Percentiles rank a stretch among this genome's conserved stretches.
phyloP scores from a whole-genome alignment of 139 green algal genomes.

The Coelastrella sp. region DNA sequence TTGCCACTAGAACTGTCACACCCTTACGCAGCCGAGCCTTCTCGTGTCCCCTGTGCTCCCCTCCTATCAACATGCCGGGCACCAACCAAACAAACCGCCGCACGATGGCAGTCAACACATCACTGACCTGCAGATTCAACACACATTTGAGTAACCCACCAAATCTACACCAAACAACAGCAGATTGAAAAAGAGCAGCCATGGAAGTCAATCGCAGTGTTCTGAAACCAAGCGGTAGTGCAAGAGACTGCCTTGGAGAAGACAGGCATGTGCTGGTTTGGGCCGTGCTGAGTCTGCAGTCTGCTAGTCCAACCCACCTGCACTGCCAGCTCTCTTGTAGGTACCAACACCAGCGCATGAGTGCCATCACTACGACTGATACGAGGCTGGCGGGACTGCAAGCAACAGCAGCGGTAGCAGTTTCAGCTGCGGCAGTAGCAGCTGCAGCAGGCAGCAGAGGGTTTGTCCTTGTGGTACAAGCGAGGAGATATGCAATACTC shows the following conservation, averaged over 20 bases:
- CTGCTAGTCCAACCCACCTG: constrained; percentile 69
- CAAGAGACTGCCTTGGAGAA: too few relatives aligned
- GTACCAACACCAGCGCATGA: constrained; percentile 83
- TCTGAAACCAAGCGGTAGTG: too few relatives aligned
- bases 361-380: constrained; percentile 81
- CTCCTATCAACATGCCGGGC: constrained; percentile 77
- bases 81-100: constrained; percentile 66
- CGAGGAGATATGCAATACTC: too few relatives aligned
- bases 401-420: not conserved
- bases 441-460: not conserved
- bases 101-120: constrained; percentile 57
- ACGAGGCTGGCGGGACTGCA: constrained; percentile 32
- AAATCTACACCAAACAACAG: too few relatives aligned
- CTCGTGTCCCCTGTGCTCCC: constrained; percentile 93
- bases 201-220: not conserved
- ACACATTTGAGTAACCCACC: too few relatives aligned
- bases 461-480: not conserved
- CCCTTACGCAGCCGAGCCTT: constrained; percentile 96
- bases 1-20: constrained; percentile 89
- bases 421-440: not conserved
- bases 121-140: constrained; percentile 21
- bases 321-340: constrained; percentile 91
- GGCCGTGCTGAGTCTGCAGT: not conserved
- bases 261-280: not conserved
- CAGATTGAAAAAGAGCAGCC: not conserved